Evolutionary conservation across 2,329 filamentous ascomycete genomes (phyloP), one percentile per base, ranked within the genome.

Genomic region (Hyphodiscus sp.): DNA sequence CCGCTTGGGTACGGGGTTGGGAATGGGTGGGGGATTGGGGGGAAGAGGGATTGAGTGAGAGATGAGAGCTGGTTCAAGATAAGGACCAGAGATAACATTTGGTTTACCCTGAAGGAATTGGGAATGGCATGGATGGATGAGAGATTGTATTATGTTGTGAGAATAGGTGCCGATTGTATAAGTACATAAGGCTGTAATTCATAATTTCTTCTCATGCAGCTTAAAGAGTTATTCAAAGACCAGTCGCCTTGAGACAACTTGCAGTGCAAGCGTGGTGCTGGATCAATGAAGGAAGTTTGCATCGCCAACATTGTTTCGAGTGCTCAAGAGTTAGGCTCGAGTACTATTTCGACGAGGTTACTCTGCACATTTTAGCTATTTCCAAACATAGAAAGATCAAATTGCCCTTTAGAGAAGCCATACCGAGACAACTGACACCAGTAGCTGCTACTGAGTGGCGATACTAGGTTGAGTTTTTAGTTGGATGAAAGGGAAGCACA

Each of bases 1-100:
- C 63, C 63, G 19, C 51, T 65, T 47, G 62, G 58, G 5, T 61
- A 59, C 53, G 62, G 56, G 4, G 55, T 65, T 47, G 45, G 62
- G 33, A 58, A 63, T 52, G 63, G 62, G 33, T 56, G 51, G 53
- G 58, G 51, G 10, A 54, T 56, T 45, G 45, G 47, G 15, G 45
- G 52, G 42, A 59, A 57, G 48, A 57, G 50, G 41, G 54, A 59
- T 48, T 54, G n/a, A 49, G 41, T 19, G 20, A 11, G 45, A 30
- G 26, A 45, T 26, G 23, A 26, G 23, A 26, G 23, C 4, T 26
- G 23, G 23, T 8, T 26, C 23, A 18, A 23, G 20, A 30, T 29
- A 47, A 15, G 18, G 45, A 23, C 20, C 9, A 30, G 26, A 30
- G 10, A 47, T 47, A 9, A 13, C 9, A 47, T 47, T 29, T 47